Base-by-base conservation (phyloP, 768 basidiomycete species). In the Macrolepiota albuminosa region DNA sequence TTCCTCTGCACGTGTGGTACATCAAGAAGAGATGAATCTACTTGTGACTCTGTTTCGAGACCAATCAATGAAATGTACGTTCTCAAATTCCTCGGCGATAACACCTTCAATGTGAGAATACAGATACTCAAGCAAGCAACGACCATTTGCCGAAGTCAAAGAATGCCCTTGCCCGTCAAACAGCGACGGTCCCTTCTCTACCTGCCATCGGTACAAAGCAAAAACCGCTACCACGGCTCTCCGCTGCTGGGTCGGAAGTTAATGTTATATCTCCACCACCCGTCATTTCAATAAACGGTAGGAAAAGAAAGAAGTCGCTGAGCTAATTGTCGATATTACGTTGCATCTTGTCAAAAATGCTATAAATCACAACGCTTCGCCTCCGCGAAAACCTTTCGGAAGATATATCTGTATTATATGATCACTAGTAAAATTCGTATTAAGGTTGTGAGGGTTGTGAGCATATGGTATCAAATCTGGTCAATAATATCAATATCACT, bases 41-140 rank as follows among this genome's bases (percentile, higher is more conserved):
- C 81, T 94, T 60, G 73, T 86, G 29, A 76, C 79, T 37, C 72
- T 94, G 29, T 95, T 95, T 78, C 83, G 75, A 63, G 67, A 72
- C 54, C 78, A 81, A 56, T 71, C 76, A 64, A 43, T 77, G 69
- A 69, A 73, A 71, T 76, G 82, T 83, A 63, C 13, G 75, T 70
- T 13, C 10, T 18, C 18, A 18, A 53, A 52, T 37, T 49, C 50
- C 29, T 16, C 36, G 42, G 49, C 26, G 7, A 33, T 34, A 1
- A 33, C n/a, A 6, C 34, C 47, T n/a, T n/a, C 54, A 36, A 29
- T 47, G 60, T 52, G 37, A 50, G n/a, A 14, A 16, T 31, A 40
- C 34, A 64, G 61, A 54, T 48, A 31, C 54, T 45, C 31, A 37
- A 10, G 43, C 51, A 54, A 26, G 29, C 29, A 59, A 63, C 26